Evolutionary conservation across 164 flowering plant species (phyloP).

Genomic region (Nymphaea colorata): DNA sequence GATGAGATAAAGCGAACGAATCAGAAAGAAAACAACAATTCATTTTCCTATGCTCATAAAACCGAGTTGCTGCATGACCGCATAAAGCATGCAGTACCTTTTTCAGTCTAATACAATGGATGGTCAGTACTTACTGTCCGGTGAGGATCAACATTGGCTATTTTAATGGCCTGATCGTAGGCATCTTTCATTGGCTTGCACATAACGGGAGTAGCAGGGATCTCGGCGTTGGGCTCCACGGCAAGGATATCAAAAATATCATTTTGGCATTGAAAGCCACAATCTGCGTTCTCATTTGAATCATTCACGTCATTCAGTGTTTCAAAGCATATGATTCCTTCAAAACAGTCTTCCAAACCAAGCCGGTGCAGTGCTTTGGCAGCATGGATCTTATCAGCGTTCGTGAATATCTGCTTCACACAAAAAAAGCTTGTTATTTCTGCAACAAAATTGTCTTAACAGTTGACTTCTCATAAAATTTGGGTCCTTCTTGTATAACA

Average conservation of each 20-base stretch:
- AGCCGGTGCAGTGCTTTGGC: conserved; percentile 47
- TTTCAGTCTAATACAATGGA: no score
- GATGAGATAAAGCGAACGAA: no score
- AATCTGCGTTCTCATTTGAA: conserved; percentile 10
- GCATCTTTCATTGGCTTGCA: conserved; percentile 81
- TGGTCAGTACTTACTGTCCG: conserved; percentile 47
- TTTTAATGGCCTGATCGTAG: conserved; percentile 44
- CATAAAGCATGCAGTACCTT: no score
- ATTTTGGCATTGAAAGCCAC: neutral
- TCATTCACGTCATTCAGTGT: conserved; percentile 43
- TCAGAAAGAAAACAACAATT: neutral
- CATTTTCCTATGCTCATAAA: no score
- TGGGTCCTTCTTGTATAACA: no score
- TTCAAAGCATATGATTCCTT: conserved; percentile 74
- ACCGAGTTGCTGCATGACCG: no score
- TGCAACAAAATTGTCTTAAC: neutral
- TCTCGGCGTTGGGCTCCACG: conserved; percentile 18
- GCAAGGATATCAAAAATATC: conserved; percentile 23
- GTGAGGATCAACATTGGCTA: conserved; percentile 58
- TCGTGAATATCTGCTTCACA: conserved; percentile 58
- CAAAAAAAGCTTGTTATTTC: neutral
- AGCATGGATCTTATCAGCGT: conserved; percentile 67
- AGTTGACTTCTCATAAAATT: no score
- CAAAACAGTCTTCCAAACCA: conserved; percentile 88
- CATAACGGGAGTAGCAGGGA: conserved; percentile 54